Evolutionary conservation across 2,329 filamentous ascomycete genomes (phyloP).

Genomic region (Zymoseptoria brevis): DNA sequence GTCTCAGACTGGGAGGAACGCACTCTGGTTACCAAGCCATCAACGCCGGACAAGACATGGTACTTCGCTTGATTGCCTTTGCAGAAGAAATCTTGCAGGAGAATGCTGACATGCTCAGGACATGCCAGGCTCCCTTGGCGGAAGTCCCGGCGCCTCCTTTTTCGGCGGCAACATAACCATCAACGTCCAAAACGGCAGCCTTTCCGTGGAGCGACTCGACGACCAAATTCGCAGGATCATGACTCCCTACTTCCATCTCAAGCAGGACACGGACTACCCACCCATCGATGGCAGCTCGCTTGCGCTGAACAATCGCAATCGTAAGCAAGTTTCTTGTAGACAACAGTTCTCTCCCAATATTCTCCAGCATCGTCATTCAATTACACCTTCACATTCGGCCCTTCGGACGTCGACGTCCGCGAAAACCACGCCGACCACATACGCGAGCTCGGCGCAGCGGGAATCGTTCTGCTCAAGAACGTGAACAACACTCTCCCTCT

Average conservation of each 20-base stretch:
- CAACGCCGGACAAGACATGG: conserved; percentile 12
- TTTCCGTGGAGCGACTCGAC: conserved; percentile 47
- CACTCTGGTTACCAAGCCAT: conserved; percentile 44
- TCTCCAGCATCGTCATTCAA: not conserved
- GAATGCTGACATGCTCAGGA: conserved; percentile 23
- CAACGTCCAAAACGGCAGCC: conserved; percentile 48
- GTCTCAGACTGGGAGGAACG: conserved; percentile 59
- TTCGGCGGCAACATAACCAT: conserved; percentile 32
- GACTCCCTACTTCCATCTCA: conserved; percentile 49
- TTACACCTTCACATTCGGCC: conserved; percentile 28
- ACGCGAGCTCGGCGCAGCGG: conserved; percentile 34
- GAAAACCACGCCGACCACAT: conserved; percentile 31
- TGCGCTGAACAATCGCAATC: conserved; percentile 7
- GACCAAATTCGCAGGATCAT: conserved; percentile 50
- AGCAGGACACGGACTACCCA: conserved; percentile 43
- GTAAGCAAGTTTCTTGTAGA: not conserved
- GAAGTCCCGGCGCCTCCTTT: conserved; percentile 5
- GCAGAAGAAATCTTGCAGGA: conserved; percentile 30
- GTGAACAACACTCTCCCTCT: conserved; percentile 44
- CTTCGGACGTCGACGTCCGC: conserved; percentile 32
- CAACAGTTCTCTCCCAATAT: not conserved
- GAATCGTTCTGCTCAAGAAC: conserved; percentile 44
- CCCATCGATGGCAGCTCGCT: conserved; percentile 29
- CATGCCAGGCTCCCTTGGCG: conserved; percentile 45
- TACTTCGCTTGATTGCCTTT: conserved; percentile 26